phyloP scores from a whole-genome alignment of 108 stramenopile genomes.

The Skeletonema costatum region DNA sequence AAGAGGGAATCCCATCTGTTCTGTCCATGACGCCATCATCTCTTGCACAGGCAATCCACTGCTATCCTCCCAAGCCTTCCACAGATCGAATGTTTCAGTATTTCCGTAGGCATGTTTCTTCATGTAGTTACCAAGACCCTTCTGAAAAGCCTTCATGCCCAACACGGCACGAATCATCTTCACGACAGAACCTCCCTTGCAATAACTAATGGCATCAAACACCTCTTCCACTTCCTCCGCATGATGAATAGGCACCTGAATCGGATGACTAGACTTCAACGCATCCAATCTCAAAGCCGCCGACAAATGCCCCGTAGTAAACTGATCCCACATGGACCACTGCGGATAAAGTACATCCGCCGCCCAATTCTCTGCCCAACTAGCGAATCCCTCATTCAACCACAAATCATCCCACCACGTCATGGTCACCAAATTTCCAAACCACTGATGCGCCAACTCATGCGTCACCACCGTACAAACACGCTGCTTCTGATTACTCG shows the following conservation, averaged over 20 bases:
- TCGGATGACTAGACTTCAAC: slow-evolving; percentile 86
- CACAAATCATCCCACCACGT: slow-evolving; percentile 97
- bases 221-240: slow-evolving; percentile 97
- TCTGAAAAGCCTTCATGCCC: slow-evolving; percentile 84
- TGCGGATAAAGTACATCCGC: slow-evolving; percentile 77
- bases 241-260: slow-evolving; percentile 90
- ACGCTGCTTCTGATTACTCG: slow-evolving; percentile 75
- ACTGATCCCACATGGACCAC: slow-evolving; percentile 93
- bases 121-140: slow-evolving; percentile 83
- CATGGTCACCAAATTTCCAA: slow-evolving; percentile 98
- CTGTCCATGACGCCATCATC: slow-evolving; percentile 94
- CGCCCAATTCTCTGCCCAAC: slow-evolving; percentile 88
- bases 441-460: slow-evolving; percentile 98
- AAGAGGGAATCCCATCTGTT: slow-evolving; percentile 95
- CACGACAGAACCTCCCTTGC: slow-evolving; percentile 88
- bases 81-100: slow-evolving; percentile 91
- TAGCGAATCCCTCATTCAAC: slow-evolving; percentile 98
- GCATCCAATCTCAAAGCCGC: slow-evolving; percentile 90
- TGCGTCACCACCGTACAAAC: slow-evolving; percentile 97
- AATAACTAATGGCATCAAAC: slow-evolving; percentile 95
- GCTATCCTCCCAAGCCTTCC: slow-evolving; percentile 93
- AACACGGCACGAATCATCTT: slow-evolving; percentile 93
- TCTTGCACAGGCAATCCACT: slow-evolving; percentile 87
- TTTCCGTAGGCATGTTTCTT: slow-evolving; percentile 87
- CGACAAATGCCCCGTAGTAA: slow-evolving; percentile 80